Base-by-base conservation (phyloP, 345 rosid genomes). In the Populus davidiana region DNA sequence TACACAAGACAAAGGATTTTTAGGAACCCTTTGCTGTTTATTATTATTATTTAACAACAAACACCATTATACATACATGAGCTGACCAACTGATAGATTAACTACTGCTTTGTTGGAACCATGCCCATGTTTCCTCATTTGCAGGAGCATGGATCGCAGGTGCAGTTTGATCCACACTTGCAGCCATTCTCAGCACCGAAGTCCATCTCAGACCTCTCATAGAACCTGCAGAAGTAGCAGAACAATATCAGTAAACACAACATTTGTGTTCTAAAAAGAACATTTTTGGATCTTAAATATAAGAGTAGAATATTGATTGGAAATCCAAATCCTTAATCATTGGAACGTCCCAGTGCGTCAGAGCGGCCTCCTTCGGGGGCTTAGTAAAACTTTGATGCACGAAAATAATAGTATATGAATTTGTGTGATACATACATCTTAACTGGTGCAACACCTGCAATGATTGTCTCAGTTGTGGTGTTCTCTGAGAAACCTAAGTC, bases 91-190 rank as follows among this genome's bases (percentile, higher is more conserved):
- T 50, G 73, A 16, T 43, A 23, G 39, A 36, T 59, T 56, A 16
- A 36, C 20, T 23, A 33, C 65, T 73, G 16, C 67, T 56, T 6
- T 73, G 67, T 25, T 73, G 67, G 67, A 16, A 10, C 67, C 50
- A 59, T 23, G 39, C 4, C 13, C 16, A 23, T 12, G 43, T 25
- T 59, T 47, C 67, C 33, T 81, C 77, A 71, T 62, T 52, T 79
- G 81, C 97, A 93, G 43, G 6, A 81, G 82, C 86, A 89, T 44
- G 87, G 82, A 61, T 87, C 84, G 33, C 97, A 92, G 54, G 68
- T 64, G 83, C 96, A 93, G 94, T 54, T 87, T 61, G 91, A 81
- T 79, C 94, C 97, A 25, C 97, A 93, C 85, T 86, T 91, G 84
- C 98, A 93, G 10, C 82, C 89, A 31, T 82, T 77, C 83, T 84